Conservation (phyloP, 2,329 filamentous ascomycete species). For the Aspergillus tanneri region DNA sequence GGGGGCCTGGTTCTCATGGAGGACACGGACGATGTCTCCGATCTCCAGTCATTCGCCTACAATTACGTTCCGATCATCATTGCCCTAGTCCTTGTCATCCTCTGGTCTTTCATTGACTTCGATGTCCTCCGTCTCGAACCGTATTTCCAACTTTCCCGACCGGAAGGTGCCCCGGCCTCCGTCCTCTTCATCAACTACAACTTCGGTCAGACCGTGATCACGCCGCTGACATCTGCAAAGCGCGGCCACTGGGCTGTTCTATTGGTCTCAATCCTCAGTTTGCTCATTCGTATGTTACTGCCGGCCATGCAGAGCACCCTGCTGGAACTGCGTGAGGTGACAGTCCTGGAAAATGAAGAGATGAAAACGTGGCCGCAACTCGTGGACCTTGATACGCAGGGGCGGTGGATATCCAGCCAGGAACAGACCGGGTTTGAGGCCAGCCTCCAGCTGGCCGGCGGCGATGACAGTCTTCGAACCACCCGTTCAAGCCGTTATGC, state of each 20-base stretch:
- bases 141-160: conserved; percentile 44
- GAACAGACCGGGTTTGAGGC: conserved; percentile 25
- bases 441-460: conserved; percentile 21
- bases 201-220: conserved; percentile 37
- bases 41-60: conserved; percentile 33
- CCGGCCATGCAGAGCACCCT: conserved; percentile 35
- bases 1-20: conserved; percentile 32
- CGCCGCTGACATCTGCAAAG: conserved; percentile 32
- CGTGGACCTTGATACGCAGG: conserved; percentile 29
- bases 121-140: conserved; percentile 52
- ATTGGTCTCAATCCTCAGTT: conserved; percentile 31
- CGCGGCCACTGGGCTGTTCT: conserved; percentile 35
- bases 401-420: conserved; percentile 31
- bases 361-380: conserved; percentile 33
- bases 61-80: conserved; percentile 46
- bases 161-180: conserved; percentile 33
- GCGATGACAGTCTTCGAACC: conserved; percentile 19
- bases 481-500: conserved; percentile 32
- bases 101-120: conserved; percentile 52
- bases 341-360: conserved; percentile 17
- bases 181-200: conserved; percentile 40
- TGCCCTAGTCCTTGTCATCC: conserved; percentile 47
- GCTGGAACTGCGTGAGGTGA: conserved; percentile 32
- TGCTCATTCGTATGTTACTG: conserved; percentile 34
- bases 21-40: conserved; percentile 30